phyloP scores from a whole-genome alignment of 441 rosid species.

The Erysimum cheiri region DNA sequence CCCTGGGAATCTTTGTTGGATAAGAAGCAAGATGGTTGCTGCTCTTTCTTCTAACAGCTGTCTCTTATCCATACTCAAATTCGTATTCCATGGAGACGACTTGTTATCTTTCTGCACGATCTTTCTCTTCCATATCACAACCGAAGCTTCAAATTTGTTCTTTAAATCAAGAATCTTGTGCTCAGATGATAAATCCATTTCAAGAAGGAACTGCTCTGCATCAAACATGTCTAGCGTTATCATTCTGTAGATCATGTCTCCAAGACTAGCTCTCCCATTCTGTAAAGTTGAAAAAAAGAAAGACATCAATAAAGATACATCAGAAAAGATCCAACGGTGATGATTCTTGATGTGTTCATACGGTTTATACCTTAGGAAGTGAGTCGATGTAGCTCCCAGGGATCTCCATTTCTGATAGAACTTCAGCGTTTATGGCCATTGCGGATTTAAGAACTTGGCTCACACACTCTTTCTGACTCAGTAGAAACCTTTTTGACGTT shows the following conservation, averaged over 20 bases:
- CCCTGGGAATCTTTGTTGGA: slow-evolving; percentile 89
- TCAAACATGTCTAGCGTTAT: slow-evolving; percentile 86
- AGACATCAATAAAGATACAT: slow-evolving; percentile 14
- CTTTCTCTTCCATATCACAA: slow-evolving; percentile 91
- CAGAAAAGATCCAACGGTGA: neutral
- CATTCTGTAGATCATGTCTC: slow-evolving; percentile 72
- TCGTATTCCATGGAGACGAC: slow-evolving; percentile 78
- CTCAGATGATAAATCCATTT: slow-evolving; percentile 84
- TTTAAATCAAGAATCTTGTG: slow-evolving; percentile 88
- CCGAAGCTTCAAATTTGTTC: slow-evolving; percentile 94
- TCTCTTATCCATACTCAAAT: slow-evolving; percentile 85
- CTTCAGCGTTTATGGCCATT: slow-evolving; percentile 60
- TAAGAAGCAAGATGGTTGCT: slow-evolving; percentile 78
- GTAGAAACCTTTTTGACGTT: slow-evolving; percentile 51
- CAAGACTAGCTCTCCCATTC: slow-evolving; percentile 95
- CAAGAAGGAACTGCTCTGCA: slow-evolving; percentile 75
- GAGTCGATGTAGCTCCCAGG: slow-evolving; percentile 65
- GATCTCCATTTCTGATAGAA: slow-evolving; percentile 66
- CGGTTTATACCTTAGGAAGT: slow-evolving; percentile 65
- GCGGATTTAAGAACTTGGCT: slow-evolving; percentile 65
- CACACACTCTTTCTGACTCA: slow-evolving; percentile 54
- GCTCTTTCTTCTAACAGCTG: slow-evolving; percentile 95
- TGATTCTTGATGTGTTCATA: slow-evolving; percentile 3
- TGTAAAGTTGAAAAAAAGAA: slow-evolving; percentile 23
- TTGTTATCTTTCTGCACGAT: slow-evolving; percentile 83